Evolutionary conservation across 1,139 yeast genomes (phyloP), one percentile per base, ranked within the genome.

Genomic region (Debaryomyces subglobosus): DNA sequence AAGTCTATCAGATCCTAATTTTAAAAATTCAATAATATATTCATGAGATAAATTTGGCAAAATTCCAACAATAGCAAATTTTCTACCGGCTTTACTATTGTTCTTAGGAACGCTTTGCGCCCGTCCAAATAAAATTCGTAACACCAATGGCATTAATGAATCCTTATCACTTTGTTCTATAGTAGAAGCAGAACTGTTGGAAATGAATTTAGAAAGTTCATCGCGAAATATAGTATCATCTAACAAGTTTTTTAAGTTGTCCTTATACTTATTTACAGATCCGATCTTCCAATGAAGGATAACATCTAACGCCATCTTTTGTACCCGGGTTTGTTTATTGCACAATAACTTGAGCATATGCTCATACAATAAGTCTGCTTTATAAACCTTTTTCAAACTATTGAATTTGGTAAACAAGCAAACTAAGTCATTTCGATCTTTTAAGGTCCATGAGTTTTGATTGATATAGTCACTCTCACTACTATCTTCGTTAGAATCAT

Each of bases 221-320:
- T 95, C 99, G 51, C 90, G 82, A 69, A 90, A 92, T 21, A 86
- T 72, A 1, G 89, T 81, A 54, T 91, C 96, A 62, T 92, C 97
- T 27, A 94, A 71, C 49, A 95, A 69, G 56, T 88, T 91, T 46
- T 71, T 78, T 58, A 95, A 72, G 55, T 86, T 85, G 53, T 88
- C 96, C 51, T 77, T 75, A 62, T 91, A 92, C 63, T 85, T 88
- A 47, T 76, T 76, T 30, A 89, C 68, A 1, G 74, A 71, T 1
- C 80, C 77, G 49, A 79, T 76, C 53, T 84, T 82, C 75, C 79
- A 88, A 41, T 87, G 82, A 40, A 90, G 67, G n/a, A 94, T 61
- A 43, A 88, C 87, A 50, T 82, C 80, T 45, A 94, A 71, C 0
- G 97, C 95, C 40, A 84, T 67, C 53, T 81, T 82, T 65, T 94